These are phyloP conservation scores for Meyerozyma elateridarum DNA, from an alignment of 1,139 yeast species.

Conservation along the genomic window DNA sequence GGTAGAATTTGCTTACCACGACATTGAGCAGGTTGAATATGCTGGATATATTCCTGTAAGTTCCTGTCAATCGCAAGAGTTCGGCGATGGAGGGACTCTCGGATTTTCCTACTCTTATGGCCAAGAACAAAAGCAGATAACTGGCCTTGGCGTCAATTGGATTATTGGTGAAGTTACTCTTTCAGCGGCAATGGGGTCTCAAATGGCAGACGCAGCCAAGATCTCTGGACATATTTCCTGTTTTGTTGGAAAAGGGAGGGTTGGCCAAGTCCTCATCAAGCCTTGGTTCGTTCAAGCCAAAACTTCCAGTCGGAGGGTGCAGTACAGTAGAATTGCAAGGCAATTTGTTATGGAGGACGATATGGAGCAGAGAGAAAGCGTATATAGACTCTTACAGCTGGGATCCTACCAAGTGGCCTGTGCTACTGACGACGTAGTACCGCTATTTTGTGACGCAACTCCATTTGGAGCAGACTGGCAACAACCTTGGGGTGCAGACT, in stretches of 20 bases:
- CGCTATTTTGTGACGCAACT: conserved; percentile 16
- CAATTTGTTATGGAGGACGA: conserved; percentile 13
- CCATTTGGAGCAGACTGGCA: conserved; percentile 19
- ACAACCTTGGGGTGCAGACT: conserved; percentile 17
- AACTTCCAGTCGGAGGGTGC: conserved; percentile 12
- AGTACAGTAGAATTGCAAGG: conserved; percentile 9
- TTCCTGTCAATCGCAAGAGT: conserved; percentile 21
- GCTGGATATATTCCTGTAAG: conserved; percentile 22
- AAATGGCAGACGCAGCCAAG: conserved; percentile 6
- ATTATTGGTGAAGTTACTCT: conserved; percentile 7
- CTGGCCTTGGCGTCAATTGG: conserved; percentile 6
- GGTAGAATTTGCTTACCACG: conserved; percentile 14
- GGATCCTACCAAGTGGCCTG: conserved; percentile 15
- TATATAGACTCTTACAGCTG: conserved; percentile 13
- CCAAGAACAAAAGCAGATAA: background rate
- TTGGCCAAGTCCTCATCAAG: conserved; percentile 20
- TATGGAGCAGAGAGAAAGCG: conserved; percentile 10
- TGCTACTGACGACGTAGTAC: conserved; percentile 22
- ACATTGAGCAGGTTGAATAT: conserved; percentile 9
- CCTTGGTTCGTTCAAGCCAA: conserved; percentile 14
- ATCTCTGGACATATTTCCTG: conserved; percentile 16
- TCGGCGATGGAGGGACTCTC: conserved; percentile 18
- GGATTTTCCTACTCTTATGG: conserved; percentile 10
- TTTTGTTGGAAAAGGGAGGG: conserved; percentile 13
- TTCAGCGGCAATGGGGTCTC: conserved; percentile 8